Percentiles rank a stretch among this genome's conserved stretches.
phyloP scores from a whole-genome alignment of 345 rosid genomes.

The Dipteronia dyeriana region DNA sequence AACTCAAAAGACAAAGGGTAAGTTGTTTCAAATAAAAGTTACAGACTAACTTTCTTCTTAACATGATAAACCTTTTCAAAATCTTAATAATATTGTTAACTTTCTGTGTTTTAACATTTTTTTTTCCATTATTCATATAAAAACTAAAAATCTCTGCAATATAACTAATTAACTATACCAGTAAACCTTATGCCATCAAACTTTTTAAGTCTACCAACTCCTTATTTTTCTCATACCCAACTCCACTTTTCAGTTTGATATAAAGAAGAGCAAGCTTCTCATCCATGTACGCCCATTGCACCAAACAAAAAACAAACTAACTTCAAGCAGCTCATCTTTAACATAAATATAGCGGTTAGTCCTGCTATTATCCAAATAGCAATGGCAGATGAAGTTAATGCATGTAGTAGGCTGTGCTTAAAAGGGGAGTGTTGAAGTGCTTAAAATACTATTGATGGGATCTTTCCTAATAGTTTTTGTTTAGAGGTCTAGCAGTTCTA shows the following conservation, averaged over 20 bases:
- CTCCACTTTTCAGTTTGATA: neutral
- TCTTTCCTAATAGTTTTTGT: neutral
- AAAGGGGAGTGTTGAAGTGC: neutral
- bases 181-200: neutral
- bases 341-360: neutral
- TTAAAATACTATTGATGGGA: neutral
- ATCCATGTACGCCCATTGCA: neutral
- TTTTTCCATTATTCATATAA: neutral
- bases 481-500: neutral
- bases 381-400: conserved; percentile 4
- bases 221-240: neutral
- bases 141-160: neutral
- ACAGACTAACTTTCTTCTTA: neutral
- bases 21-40: too few relatives aligned
- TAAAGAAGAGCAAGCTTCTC: neutral
- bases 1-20: neutral
- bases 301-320: neutral
- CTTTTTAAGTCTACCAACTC: neutral
- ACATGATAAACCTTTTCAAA: neutral
- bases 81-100: neutral
- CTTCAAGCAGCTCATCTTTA: neutral
- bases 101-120: neutral
- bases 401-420: neutral
- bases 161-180: too few relatives aligned
- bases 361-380: neutral